Percentiles rank a stretch among this genome's conserved stretches.
Evolutionary conservation across 2,329 filamentous ascomycete genomes (phyloP).

Genomic region (Bipolaris sorokiniana): DNA sequence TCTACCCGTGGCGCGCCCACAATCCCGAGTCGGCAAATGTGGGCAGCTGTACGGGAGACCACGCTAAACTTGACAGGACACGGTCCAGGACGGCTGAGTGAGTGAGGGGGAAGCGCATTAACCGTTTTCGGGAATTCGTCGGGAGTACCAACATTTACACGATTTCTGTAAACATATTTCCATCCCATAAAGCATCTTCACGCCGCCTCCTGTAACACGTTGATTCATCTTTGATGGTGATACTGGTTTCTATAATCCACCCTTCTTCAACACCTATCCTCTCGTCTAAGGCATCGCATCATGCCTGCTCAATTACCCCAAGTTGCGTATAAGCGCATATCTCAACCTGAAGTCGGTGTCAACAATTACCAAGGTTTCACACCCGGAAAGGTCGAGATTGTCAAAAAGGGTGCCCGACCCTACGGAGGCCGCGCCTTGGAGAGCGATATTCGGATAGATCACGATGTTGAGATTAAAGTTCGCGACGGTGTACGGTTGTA

Average conservation of each 20-base stretch:
- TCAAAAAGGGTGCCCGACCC: conserved; percentile 48
- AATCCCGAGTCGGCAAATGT: neutral
- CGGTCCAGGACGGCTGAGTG: neutral
- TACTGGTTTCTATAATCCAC: neutral
- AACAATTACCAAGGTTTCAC: conserved; percentile 53
- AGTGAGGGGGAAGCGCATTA: neutral
- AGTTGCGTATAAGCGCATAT: conserved; percentile 40
- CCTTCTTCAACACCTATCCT: neutral
- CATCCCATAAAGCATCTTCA: neutral
- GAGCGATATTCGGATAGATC: conserved; percentile 53
- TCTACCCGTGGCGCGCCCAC: neutral
- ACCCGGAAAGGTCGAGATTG: conserved; percentile 49
- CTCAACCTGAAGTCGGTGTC: conserved; percentile 46
- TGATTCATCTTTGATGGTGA: no score
- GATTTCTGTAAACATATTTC: neutral
- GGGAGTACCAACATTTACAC: neutral
- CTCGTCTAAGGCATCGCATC: neutral
- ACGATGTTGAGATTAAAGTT: conserved; percentile 54
- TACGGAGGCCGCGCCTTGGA: conserved; percentile 45
- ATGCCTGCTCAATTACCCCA: conserved; percentile 43
- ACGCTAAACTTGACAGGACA: neutral
- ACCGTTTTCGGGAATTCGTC: neutral
- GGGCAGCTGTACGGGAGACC: neutral
- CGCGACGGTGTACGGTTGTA: conserved; percentile 54
- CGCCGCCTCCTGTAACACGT: neutral